These are phyloP conservation scores for Salix udensis DNA, from an alignment of 345 rosid genomes.

Conservation along the genomic window DNA sequence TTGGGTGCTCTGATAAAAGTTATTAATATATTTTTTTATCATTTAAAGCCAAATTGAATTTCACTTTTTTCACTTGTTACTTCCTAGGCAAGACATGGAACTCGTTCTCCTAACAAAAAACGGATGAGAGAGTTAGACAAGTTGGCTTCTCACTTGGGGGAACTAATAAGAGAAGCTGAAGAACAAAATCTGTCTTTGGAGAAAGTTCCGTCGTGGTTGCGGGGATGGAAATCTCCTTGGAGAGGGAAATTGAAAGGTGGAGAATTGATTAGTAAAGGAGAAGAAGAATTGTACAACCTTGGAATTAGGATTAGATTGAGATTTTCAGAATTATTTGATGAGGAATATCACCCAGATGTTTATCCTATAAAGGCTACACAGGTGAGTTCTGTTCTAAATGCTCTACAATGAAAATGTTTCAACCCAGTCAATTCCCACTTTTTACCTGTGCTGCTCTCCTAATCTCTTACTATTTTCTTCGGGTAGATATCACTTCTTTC, in stretches of 20 bases:
- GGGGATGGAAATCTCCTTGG: slow-evolving; percentile 80
- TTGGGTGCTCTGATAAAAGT: neutral
- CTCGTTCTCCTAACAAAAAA: slow-evolving; percentile 92
- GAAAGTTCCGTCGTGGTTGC: slow-evolving; percentile 68
- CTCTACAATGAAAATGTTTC: neutral
- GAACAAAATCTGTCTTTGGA: slow-evolving; percentile 35
- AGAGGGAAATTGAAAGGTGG: slow-evolving; percentile 79
- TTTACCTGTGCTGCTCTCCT: neutral
- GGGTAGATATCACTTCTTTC: neutral
- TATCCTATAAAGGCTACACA: slow-evolving; percentile 77
- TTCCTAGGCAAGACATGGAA: slow-evolving; percentile 86
- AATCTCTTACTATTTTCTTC: neutral
- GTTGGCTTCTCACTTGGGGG: slow-evolving; percentile 58
- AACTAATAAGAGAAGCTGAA: slow-evolving; percentile 55
- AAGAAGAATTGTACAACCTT: slow-evolving; percentile 70
- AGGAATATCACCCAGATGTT: slow-evolving; percentile 84
- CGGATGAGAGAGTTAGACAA: slow-evolving; percentile 65
- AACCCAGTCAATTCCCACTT: neutral
- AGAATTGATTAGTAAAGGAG: slow-evolving; percentile 67
- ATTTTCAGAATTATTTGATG: slow-evolving; percentile 65
- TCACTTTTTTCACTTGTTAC: neutral
- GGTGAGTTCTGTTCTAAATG: slow-evolving; percentile 33
- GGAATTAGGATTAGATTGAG: slow-evolving; percentile 70
- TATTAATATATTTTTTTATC: neutral
- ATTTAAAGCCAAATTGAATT: neutral